Percentiles rank a stretch among this genome's conserved stretches.
phyloP scores from a whole-genome alignment of 2,329 filamentous ascomycete species.

The Geoglossum cookeanum region DNA sequence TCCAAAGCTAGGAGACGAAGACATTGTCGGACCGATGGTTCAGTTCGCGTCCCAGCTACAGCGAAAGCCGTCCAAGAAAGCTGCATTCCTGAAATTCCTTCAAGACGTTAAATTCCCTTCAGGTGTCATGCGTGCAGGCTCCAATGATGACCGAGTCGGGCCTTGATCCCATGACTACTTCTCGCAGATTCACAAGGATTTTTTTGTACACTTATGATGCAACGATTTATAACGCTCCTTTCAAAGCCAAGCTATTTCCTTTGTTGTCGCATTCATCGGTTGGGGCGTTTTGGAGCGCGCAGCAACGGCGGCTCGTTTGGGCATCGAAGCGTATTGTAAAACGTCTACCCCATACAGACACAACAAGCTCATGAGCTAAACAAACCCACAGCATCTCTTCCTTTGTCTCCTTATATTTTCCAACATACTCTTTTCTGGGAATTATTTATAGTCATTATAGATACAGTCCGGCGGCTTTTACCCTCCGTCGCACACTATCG shows the following conservation, averaged over 20 bases:
- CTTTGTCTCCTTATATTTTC: neutral
- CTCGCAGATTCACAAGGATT: neutral
- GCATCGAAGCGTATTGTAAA: neutral
- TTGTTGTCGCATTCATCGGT: neutral
- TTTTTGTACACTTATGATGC: neutral
- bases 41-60: slow-evolving; percentile 23
- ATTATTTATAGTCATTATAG: neutral
- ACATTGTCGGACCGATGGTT: slow-evolving; percentile 86
- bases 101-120: slow-evolving; percentile 13
- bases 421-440: neutral
- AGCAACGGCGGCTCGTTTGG: neutral
- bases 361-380: neutral
- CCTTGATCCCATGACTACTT: neutral
- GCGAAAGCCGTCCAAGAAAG: slow-evolving; percentile 22
- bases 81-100: slow-evolving; percentile 25
- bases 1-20: slow-evolving; percentile 68
- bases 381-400: neutral
- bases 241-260: neutral
- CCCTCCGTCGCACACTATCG: neutral
- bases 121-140: neutral
- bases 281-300: neutral
- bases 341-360: neutral
- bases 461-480: slow-evolving; percentile 1
- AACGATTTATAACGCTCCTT: neutral
- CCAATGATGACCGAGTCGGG: neutral